Evolutionary conservation across 2,329 filamentous ascomycete genomes (phyloP).

Genomic region (Didymella lethalis): DNA sequence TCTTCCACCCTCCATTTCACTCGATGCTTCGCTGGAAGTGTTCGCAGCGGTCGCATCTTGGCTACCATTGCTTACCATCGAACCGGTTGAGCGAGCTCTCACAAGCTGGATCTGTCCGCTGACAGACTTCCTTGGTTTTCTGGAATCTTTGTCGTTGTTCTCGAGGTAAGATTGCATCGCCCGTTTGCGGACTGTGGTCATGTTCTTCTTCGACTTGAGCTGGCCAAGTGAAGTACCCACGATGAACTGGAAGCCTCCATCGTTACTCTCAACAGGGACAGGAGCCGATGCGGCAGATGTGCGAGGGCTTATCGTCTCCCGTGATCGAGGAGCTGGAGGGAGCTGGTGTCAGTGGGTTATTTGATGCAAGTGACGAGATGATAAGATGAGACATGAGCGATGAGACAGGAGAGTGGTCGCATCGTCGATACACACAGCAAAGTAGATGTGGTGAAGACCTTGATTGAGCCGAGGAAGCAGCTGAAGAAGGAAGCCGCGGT

Average conservation of each 20-base stretch:
- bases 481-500: not conserved
- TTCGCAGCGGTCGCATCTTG: not conserved
- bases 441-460: too few species aligned
- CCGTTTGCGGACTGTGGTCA: conserved; percentile 47
- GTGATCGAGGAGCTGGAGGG: conserved; percentile 11
- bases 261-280: too few species aligned
- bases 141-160: conserved; percentile 31
- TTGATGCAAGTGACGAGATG: too few species aligned
- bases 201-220: conserved; percentile 43
- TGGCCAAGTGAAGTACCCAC: conserved; percentile 42
- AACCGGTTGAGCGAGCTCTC: conserved; percentile 19
- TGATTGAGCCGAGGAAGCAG: not conserved
- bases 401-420: too few species aligned
- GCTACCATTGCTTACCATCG: conserved; percentile 4
- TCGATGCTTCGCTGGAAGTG: too few species aligned
- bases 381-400: too few species aligned
- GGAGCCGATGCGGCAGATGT: conserved; percentile 11
- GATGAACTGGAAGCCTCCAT: conserved; percentile 27
- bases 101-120: conserved; percentile 7
- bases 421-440: too few species aligned
- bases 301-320: conserved; percentile 22
- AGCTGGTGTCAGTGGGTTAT: not conserved
- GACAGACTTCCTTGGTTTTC: conserved; percentile 4
- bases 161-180: conserved; percentile 48
- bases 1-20: too few species aligned